Base-by-base conservation (phyloP, 2,329 filamentous ascomycete species). In the Pseudogymnoascus sp. region DNA sequence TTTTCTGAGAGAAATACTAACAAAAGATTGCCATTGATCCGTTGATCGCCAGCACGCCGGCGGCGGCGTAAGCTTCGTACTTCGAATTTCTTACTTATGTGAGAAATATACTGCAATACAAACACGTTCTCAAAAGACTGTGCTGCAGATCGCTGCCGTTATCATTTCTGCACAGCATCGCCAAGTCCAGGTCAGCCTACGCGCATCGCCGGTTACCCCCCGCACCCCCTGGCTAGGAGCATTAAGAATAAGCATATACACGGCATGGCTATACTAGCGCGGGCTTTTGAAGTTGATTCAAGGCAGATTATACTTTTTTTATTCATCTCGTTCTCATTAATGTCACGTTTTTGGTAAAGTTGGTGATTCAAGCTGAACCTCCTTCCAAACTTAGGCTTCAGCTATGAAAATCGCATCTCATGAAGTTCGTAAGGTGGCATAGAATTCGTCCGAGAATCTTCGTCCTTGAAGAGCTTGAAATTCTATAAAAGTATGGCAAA, bases 201-300 rank as follows among this genome's bases (percentile, higher is more conserved):
- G n/a, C 26, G 21, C 40, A 11, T 5, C 40, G 4, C 21, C 1
- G 8, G 15, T 3, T 40, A 9, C 39, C 39, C 10, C 39, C 21
- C 21, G 11, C 40, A 21, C 3, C 40, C 21, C 21, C 11, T 26
- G 21, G 40, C 40, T 26, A 47, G 21, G 21, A 47, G n/a, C 21
- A 47, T 26, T 47, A 47, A 47, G 40, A 47, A 47, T 47, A 47
- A 47, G 40, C 40, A 47, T 47, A 47, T 47, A n/a, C 40, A 47
- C 3, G 40, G 21, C 21, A 26, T 47, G 40, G 21, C 40, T 8
- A 13, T 26, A 26, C 11, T 47, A 47, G 21, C 6, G 11, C 3
- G 21, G 40, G 21, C 40, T n/a, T n/a, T 47, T 4, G 21, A 13
- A 21, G 21, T 24, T 24, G 39, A 10, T 41, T 41, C 39, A 41